phyloP scores from a whole-genome alignment of 371 early-diverging fungal species.

The Mortierella polycephala region DNA sequence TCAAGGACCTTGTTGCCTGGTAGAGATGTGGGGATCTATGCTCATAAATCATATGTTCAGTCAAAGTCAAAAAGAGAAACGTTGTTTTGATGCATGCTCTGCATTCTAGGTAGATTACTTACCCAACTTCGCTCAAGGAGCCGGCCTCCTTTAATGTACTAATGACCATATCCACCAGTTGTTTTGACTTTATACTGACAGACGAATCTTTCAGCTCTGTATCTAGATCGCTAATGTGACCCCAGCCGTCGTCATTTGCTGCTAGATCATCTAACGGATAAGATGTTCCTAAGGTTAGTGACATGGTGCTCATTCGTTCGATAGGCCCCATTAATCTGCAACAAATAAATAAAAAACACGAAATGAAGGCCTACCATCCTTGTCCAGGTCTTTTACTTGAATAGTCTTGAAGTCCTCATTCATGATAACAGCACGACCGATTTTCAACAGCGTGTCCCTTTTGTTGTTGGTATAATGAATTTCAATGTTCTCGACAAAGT shows the following conservation, averaged over 20 bases:
- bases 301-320: too few species aligned
- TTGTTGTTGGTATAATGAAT: conserved; percentile 46
- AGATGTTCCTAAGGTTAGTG: too few species aligned
- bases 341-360: background rate
- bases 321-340: too few species aligned
- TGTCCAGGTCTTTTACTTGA: conserved; percentile 44
- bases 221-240: conserved; percentile 21
- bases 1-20: conserved; percentile 46
- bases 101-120: background rate
- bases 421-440: conserved; percentile 52
- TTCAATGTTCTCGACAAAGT: conserved; percentile 46
- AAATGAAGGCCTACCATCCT: conserved; percentile 15
- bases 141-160: conserved; percentile 24
- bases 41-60: background rate
- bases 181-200: conserved; percentile 29
- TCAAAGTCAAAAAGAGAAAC: too few species aligned
- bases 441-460: conserved; percentile 35
- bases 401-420: conserved; percentile 44
- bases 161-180: conserved; percentile 42
- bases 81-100: too few species aligned
- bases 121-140: conserved; percentile 36
- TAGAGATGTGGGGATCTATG: conserved; percentile 39
- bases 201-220: conserved; percentile 44
- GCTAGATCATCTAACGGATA: conserved; percentile 33
- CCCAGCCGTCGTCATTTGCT: conserved; percentile 21